A percentile compares a stretch with the other conserved stretches of the same genome.
phyloP scores from a whole-genome alignment of 2,329 filamentous ascomycete species.

The Phaeomoniella chlamydospora region DNA sequence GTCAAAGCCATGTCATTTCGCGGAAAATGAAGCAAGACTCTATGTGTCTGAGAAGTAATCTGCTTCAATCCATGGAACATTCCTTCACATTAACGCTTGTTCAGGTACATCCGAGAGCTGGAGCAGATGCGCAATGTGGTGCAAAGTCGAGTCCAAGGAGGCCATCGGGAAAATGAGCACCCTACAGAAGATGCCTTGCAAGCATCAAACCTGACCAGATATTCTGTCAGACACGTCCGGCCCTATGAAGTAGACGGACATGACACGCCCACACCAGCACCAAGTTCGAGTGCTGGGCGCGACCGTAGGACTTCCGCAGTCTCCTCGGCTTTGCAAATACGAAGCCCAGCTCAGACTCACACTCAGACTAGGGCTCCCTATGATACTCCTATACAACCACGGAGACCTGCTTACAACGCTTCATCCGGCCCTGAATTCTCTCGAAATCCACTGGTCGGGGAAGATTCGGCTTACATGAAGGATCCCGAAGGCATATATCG shows the following conservation, averaged over 20 bases:
- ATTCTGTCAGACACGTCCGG: background rate
- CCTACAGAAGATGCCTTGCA: background rate
- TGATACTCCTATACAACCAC: slow-evolving; percentile 4
- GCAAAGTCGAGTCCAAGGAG: background rate
- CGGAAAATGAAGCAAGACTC: slow-evolving; percentile 33
- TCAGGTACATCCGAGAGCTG: slow-evolving; percentile 3
- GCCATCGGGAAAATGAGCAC: background rate
- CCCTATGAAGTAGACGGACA: background rate
- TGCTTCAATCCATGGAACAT: too few relatives aligned
- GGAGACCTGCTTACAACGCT: slow-evolving; percentile 2
- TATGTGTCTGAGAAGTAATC: slow-evolving; percentile 31
- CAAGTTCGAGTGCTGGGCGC: background rate
- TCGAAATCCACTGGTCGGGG: slow-evolving; percentile 29
- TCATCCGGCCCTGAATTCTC: slow-evolving; percentile 14
- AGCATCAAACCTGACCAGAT: background rate
- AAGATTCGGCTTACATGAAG: slow-evolving; percentile 26
- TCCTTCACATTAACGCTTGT: too few relatives aligned
- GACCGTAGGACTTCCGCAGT: background rate
- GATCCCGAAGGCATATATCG: slow-evolving; percentile 26
- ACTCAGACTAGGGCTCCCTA: background rate
- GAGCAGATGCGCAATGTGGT: background rate
- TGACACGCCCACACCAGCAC: background rate
- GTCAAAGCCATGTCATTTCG: slow-evolving; percentile 26
- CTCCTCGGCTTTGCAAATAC: background rate
- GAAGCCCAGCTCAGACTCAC: background rate